Evolutionary conservation across 495 filamentous ascomycete species (phyloP), one percentile per base, ranked within the genome.

Genomic region (Terfezia boudieri): DNA sequence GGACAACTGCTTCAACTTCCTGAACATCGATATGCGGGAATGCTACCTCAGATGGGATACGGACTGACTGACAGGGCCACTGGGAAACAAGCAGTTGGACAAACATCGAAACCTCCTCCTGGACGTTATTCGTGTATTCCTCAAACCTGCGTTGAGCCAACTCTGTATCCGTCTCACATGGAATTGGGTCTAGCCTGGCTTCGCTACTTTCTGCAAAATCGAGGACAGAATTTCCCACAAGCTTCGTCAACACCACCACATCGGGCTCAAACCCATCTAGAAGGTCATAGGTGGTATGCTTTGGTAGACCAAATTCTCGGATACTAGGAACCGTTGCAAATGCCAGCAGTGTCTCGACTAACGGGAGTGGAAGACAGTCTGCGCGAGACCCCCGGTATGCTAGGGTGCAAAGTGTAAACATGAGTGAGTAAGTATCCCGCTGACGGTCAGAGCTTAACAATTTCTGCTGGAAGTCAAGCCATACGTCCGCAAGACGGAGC

Each of bases 191-290:
- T 4, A 59, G 20, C 8, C 36, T 17, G 6, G 58, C 54, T 50
- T 60, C 58, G 8, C 26, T 43, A 8, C 58, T 60, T 1, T 50
- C 52, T 8, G 4, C 32, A 50, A 53, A 60, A 14, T 37, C 56
- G 9, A 23, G 49, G 5, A 37, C 48, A 9, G 9, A 55, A 16
- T 11, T 16, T 26, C 10, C 9, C 11, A 58, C 55, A 1, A 22
- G 16, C 2, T 17, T 6, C 0, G 0, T 4, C 8, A 60, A 50
- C 14, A 37, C 36, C n/a, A 37, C 52, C 8, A 22, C 1, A 43
- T 52, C 4, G 4, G 58, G 58, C 32, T 55, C 52, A 9, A 58
- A 60, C 23, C 56, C 56, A 20, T 55, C 17, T 6, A n/a, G 4
- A 9, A 60, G 41, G 12, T 55, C 48, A 17, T 55, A 60, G 14